These are phyloP conservation scores for Talaromyces sp. DNA, from an alignment of 2,329 filamentous ascomycete genomes.

Conservation along the genomic window DNA sequence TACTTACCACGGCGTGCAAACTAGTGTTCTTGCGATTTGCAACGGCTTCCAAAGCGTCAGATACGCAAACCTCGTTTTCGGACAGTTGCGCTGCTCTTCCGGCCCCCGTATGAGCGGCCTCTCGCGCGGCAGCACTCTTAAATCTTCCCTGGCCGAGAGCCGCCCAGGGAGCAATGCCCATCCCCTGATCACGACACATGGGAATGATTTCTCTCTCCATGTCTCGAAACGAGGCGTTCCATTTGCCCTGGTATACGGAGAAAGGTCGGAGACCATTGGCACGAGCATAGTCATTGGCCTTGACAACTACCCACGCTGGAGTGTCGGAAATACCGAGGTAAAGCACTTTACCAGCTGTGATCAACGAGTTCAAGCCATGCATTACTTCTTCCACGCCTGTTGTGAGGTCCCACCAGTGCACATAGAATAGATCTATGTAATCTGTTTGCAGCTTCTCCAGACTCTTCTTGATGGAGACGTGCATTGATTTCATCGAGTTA, in stretches of 20 bases:
- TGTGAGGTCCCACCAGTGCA: constrained; percentile 55
- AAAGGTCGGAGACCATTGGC: constrained; percentile 41
- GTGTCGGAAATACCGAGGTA: constrained; percentile 44
- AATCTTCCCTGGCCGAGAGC: constrained; percentile 55
- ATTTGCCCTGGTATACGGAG: constrained; percentile 42
- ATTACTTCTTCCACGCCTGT: constrained; percentile 40
- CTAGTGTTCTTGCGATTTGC: constrained; percentile 20
- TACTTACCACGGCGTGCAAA: constrained; percentile 13
- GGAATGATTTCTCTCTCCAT: constrained; percentile 45
- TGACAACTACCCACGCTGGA: constrained; percentile 43
- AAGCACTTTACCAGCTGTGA: constrained; percentile 42
- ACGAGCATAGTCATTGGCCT: constrained; percentile 43
- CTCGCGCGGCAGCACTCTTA: constrained; percentile 38
- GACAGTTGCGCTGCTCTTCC: constrained; percentile 21
- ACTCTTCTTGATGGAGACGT: constrained; percentile 44
- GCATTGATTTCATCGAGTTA: constrained; percentile 46
- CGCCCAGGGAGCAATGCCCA: constrained; percentile 59
- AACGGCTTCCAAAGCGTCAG: constrained; percentile 24
- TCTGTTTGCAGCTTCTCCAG: constrained; percentile 52
- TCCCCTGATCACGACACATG: constrained; percentile 43
- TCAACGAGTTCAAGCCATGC: constrained; percentile 39
- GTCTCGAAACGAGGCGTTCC: constrained; percentile 40
- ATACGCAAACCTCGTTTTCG: constrained; percentile 22
- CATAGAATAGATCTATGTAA: constrained; percentile 56
- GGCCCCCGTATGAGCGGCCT: constrained; percentile 30